Evolutionary conservation across 441 rosid species (phyloP).

Genomic region (Metrosideros polymorpha): DNA sequence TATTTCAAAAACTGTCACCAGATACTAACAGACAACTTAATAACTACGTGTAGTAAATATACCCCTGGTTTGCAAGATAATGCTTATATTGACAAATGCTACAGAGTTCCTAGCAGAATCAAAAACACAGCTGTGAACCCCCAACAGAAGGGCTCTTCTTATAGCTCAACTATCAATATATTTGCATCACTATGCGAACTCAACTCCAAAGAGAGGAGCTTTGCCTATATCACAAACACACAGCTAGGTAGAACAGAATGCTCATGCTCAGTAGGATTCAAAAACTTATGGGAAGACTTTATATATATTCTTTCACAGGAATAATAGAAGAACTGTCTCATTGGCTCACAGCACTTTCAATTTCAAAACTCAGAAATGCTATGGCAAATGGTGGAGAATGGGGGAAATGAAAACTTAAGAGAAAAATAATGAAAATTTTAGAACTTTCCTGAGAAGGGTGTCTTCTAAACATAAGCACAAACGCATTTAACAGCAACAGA

Average conservation of each 20-base stretch:
- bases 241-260: neutral
- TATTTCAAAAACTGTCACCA: neutral
- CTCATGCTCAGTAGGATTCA: neutral
- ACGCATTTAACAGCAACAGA: neutral
- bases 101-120: neutral
- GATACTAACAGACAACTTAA: neutral
- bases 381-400: neutral
- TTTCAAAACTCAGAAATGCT: neutral
- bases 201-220: neutral
- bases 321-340: neutral
- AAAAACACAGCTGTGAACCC: neutral
- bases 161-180: neutral
- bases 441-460: neutral
- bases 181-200: neutral
- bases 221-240: neutral
- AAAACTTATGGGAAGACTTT: neutral
- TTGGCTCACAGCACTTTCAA: neutral
- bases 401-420: neutral
- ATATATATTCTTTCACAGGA: neutral
- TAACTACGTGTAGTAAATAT: neutral
- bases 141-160: neutral
- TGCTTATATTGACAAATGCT: neutral
- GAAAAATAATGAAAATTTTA: neutral
- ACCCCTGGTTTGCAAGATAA: neutral
- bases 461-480: neutral